Percentiles rank a stretch among this genome's conserved stretches.
phyloP scores from a whole-genome alignment of 2,329 filamentous ascomycete species.

The Diaporthe helianthi region DNA sequence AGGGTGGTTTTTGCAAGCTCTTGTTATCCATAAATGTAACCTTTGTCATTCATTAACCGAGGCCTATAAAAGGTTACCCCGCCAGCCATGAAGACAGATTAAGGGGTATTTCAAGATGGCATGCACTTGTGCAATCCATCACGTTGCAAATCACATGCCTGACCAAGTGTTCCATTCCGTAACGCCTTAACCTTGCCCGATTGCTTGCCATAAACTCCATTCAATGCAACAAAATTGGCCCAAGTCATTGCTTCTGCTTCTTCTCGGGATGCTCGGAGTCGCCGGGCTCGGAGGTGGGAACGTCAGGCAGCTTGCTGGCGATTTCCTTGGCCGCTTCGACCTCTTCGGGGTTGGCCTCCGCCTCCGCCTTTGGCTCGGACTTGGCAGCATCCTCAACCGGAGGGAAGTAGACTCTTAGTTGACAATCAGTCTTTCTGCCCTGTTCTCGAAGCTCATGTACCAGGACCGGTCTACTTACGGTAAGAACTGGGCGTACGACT shows the following conservation, averaged over 20 bases:
- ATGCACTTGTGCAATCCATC: conserved; percentile 6
- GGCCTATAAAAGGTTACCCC: neutral
- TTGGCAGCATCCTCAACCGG: conserved; percentile 37
- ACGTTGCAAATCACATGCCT: neutral
- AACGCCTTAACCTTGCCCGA: conserved; percentile 8
- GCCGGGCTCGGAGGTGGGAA: conserved; percentile 40
- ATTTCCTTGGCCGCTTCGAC: conserved; percentile 38
- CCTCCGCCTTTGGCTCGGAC: conserved; percentile 10
- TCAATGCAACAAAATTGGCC: conserved; percentile 5
- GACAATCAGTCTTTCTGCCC: neutral
- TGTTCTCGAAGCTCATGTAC: accelerated
- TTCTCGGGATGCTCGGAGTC: conserved; percentile 39
- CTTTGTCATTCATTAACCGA: neutral
- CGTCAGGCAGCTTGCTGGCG: conserved; percentile 40
- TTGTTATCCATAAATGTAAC: neutral
- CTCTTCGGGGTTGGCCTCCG: conserved; percentile 21
- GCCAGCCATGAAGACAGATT: neutral
- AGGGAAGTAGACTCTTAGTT: conserved; percentile 42
- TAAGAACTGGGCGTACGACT: conserved; percentile 72
- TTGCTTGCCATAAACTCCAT: conserved; percentile 23
- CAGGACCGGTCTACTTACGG: conserved; percentile 66
- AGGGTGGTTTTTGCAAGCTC: neutral
- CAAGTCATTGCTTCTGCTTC: conserved; percentile 38
- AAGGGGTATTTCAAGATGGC: conserved; percentile 27
- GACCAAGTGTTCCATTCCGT: neutral